Conservation (phyloP, 305 asterid genomes). For the Fraxinus velutina region DNA sequence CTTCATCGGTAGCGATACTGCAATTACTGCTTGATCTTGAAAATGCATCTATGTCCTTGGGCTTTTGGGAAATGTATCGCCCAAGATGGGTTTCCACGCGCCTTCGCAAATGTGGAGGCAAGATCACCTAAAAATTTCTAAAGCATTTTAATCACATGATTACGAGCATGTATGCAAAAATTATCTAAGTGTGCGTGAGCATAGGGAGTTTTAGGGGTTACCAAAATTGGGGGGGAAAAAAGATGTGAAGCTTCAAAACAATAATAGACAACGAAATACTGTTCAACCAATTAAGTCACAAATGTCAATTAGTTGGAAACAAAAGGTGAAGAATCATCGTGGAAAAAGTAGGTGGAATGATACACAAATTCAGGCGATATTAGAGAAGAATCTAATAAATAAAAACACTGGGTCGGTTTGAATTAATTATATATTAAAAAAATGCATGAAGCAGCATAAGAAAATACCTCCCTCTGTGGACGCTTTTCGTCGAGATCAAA, state of each 20-base stretch:
- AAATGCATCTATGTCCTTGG: constrained; percentile 39
- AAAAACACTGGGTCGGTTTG: neutral
- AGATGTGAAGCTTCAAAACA: constrained; percentile 1
- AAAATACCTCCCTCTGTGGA: constrained; percentile 88
- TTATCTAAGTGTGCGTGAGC: neutral
- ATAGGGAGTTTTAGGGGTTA: neutral
- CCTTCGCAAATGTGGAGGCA: constrained; percentile 64
- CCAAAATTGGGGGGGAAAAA: neutral
- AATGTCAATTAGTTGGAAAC: neutral
- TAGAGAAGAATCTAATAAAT: constrained; percentile 17
- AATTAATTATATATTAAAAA: neutral
- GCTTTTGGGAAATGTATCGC: constrained; percentile 60
- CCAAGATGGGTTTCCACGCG: constrained; percentile 52
- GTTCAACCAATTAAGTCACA: constrained; percentile 10
- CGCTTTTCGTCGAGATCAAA: constrained; percentile 95
- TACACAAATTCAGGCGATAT: constrained; percentile 10
- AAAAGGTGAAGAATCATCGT: neutral
- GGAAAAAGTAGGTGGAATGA: neutral
- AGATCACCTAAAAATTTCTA: constrained; percentile 53
- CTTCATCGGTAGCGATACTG: constrained; percentile 61
- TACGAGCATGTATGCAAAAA: constrained; percentile 17
- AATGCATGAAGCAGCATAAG: constrained; percentile 22
- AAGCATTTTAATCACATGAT: constrained; percentile 14
- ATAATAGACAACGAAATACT: constrained; percentile 9
- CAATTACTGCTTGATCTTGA: constrained; percentile 59